Percentiles rank a stretch among this genome's conserved stretches.
phyloP scores from a whole-genome alignment of 306 rosid genomes.

The Castanopsis chinensis region DNA sequence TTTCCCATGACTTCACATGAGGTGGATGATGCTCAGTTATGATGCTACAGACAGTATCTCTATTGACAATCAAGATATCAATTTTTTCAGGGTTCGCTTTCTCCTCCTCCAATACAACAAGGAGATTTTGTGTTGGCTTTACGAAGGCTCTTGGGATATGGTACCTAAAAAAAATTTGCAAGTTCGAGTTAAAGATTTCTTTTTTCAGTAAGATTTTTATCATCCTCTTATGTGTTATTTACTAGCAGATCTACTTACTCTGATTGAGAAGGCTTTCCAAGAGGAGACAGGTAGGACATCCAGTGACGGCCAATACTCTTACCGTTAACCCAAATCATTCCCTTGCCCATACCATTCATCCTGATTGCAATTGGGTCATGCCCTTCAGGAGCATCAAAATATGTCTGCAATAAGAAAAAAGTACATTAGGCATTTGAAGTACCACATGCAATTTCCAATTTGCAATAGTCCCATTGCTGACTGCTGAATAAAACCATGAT shows the following conservation, averaged over 20 bases:
- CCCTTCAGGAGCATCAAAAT: constrained; percentile 69
- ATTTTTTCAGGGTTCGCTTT: constrained; percentile 29
- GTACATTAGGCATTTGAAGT: too few relatives aligned
- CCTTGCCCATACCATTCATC: constrained; percentile 81
- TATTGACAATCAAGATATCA: constrained; percentile 52
- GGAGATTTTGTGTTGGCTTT: constrained; percentile 44
- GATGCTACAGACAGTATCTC: constrained; percentile 71
- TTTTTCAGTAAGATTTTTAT: not conserved
- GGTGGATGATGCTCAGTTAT: constrained; percentile 50
- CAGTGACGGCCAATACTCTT: constrained; percentile 78
- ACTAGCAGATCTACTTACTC: constrained; percentile 48
- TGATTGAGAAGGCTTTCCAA: constrained; percentile 51
- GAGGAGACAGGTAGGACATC: constrained; percentile 63
- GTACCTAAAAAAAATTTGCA: constrained; percentile 44
- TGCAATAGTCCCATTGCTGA: too few relatives aligned
- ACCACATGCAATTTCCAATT: too few relatives aligned
- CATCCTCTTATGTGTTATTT: not conserved
- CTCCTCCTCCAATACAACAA: constrained; percentile 79
- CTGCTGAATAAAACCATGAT: not conserved
- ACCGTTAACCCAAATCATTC: constrained; percentile 82
- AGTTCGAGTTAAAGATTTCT: not conserved
- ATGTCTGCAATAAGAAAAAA: constrained; percentile 44
- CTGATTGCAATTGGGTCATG: constrained; percentile 64
- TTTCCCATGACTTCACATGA: constrained; percentile 54
- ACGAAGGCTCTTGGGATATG: constrained; percentile 78